Base-by-base conservation (phyloP, 129 eudicot species). In the Cynara cardunculus region DNA sequence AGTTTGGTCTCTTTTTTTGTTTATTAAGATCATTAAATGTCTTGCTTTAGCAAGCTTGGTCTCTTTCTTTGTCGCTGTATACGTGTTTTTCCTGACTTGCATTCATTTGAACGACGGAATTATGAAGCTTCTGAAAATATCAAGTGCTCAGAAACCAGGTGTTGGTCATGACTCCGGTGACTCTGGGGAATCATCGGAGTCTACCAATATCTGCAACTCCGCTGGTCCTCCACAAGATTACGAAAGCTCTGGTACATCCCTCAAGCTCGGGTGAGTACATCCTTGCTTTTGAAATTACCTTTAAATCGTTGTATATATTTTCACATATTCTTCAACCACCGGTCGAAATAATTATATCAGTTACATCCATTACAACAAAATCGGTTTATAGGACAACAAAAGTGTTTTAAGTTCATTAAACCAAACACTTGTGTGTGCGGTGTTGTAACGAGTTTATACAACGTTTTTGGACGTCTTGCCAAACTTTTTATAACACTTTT, bases 191-290 rank as follows among this genome's bases (percentile, higher is more conserved):
- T 92, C 94, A 74, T 94, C 96, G 0, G 91, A 89, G 53, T 87
- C 97, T 25, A 85, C 86, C 66, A 87, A 89, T 67, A 85, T 80
- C 44, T 80, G 91, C 83, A 83, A 87, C 86, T 87, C 96, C 13
- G 66, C 59, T 79, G 90, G 91, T 78, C 89, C 94, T 87, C 92
- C 96, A 41, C 92, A 84, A 67, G 97, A 92, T 78, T 86, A 85
- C 25, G 94, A 85, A 53, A 94, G 91, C 86, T 92, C 98, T 2
- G 91, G 90, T 80, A 92, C 92, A 25, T 92, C 92, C 74, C 98
- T 94, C 85, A 94, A 86, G 87, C 81, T 91, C 83, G 98, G 98
- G 98, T 94, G 66, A 89, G 97, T 34, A 5, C 39, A 18, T 62
- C n/a, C 32, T 34, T 44, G 49, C 35, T 41, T 39, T 21, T 18